Conservation (phyloP, 2,329 filamentous ascomycete species). For the Colletotrichum graminicola region DNA sequence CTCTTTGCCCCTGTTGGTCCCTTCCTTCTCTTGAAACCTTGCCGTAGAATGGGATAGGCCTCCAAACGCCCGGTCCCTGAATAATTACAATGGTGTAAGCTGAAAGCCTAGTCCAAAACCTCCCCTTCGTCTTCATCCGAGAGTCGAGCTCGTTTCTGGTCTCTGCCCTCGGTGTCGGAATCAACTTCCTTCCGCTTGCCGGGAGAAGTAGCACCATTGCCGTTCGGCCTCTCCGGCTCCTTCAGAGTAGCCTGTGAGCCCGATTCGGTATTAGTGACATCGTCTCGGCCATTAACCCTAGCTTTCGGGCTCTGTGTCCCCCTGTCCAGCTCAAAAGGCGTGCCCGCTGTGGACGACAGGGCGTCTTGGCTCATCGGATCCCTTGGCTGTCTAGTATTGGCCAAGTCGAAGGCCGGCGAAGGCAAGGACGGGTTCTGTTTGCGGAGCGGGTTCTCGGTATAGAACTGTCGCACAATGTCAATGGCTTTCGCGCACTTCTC, state of each 20-base stretch:
- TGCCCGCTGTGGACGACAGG: slow-evolving; percentile 62
- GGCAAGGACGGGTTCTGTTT: slow-evolving; percentile 67
- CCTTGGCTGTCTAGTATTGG: slow-evolving; percentile 66
- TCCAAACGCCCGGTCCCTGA: slow-evolving; percentile 33
- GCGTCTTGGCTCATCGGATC: slow-evolving; percentile 59
- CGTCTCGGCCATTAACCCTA: slow-evolving; percentile 55
- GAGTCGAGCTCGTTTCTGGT: slow-evolving; percentile 59
- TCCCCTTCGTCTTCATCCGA: slow-evolving; percentile 64
- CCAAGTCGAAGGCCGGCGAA: slow-evolving; percentile 68
- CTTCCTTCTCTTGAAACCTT: not conserved
- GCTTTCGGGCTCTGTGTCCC: slow-evolving; percentile 62
- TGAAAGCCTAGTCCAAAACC: slow-evolving; percentile 46
- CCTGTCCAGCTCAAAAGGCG: slow-evolving; percentile 61
- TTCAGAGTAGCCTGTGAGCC: slow-evolving; percentile 53
- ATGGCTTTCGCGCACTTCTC: slow-evolving; percentile 79
- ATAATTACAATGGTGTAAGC: slow-evolving; percentile 31
- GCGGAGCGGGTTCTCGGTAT: slow-evolving; percentile 72
- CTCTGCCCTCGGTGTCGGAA: slow-evolving; percentile 52
- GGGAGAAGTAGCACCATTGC: slow-evolving; percentile 52
- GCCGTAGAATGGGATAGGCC: slow-evolving; percentile 14
- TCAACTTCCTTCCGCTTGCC: slow-evolving; percentile 59
- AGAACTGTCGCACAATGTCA: slow-evolving; percentile 79
- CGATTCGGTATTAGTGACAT: slow-evolving; percentile 50
- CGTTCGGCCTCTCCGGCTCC: slow-evolving; percentile 45
- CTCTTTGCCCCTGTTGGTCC: slow-evolving; percentile 5